phyloP scores from a whole-genome alignment of 2,329 filamentous ascomycete genomes.

The Ophiostoma novo-ulmi region DNA sequence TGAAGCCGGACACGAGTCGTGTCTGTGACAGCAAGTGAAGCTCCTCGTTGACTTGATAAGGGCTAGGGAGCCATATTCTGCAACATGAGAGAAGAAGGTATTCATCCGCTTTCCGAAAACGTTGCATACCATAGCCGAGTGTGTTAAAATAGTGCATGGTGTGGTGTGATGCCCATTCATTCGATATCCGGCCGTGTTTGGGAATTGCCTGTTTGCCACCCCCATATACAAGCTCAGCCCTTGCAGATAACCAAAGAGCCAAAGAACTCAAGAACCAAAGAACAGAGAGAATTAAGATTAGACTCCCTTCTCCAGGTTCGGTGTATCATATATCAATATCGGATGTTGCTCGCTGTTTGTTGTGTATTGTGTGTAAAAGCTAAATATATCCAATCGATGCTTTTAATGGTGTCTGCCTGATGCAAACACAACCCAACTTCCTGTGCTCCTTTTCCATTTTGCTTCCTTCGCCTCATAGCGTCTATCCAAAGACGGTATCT shows the following conservation, averaged over 20 bases:
- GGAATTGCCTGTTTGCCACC: slow-evolving; percentile 7
- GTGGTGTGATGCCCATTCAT: background rate
- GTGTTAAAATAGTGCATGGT: background rate
- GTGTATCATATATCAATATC: background rate
- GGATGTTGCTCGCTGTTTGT: background rate
- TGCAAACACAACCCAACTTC: background rate
- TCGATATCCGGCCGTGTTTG: background rate
- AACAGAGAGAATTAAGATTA: background rate
- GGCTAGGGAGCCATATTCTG: background rate
- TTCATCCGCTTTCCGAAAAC: background rate
- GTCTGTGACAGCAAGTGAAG: background rate
- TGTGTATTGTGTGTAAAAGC: background rate
- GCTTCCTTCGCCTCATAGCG: background rate
- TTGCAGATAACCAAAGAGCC: background rate
- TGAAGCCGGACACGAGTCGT: background rate
- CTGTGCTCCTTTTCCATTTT: background rate
- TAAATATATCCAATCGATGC: background rate
- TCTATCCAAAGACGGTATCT: background rate
- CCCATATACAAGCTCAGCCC: background rate
- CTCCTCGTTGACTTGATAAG: background rate
- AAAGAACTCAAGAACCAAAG: background rate
- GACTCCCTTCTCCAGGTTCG: background rate
- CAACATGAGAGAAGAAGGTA: background rate
- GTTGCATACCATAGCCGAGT: background rate
- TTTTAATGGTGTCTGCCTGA: background rate